phyloP scores from a whole-genome alignment of 768 basidiomycete species.

The Rhodotorula toruloides region DNA sequence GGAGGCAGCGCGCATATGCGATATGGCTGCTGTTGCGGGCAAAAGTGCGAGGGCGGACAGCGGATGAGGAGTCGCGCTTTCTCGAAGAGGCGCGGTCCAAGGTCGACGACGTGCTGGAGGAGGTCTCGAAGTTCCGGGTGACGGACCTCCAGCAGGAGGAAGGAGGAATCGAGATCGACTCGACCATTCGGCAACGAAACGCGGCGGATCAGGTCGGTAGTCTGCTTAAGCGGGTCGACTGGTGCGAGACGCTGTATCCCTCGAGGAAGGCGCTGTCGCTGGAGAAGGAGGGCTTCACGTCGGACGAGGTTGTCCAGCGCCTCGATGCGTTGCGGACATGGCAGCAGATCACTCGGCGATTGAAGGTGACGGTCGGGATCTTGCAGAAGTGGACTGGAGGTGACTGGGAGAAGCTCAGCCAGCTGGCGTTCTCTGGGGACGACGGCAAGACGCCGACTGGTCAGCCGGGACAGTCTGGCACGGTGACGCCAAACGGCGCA shows the following conservation, averaged over 20 bases:
- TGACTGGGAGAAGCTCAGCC: conserved; percentile 80
- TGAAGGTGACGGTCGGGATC: conserved; percentile 72
- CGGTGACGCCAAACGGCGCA: background rate
- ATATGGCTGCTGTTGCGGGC: conserved; percentile 90
- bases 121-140: conserved; percentile 71
- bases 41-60: conserved; percentile 68
- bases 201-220: conserved; percentile 41
- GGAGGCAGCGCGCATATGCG: conserved; percentile 53
- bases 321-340: conserved; percentile 86
- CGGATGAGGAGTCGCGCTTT: conserved; percentile 72
- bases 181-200: conserved; percentile 21
- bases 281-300: conserved; percentile 58
- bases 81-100: conserved; percentile 78
- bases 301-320: conserved; percentile 61
- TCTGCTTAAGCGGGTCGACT: conserved; percentile 38
- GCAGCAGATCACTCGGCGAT: conserved; percentile 77
- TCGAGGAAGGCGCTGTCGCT: conserved; percentile 46
- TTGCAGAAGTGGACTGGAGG: conserved; percentile 91
- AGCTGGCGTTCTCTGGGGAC: conserved; percentile 56
- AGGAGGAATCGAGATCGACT: conserved; percentile 10
- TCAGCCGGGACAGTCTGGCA: background rate
- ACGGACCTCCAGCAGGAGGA: conserved; percentile 39
- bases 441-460: conserved; percentile 46
- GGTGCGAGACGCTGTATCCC: conserved; percentile 41
- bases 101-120: conserved; percentile 77